phyloP scores from a whole-genome alignment of 1,284 basidiomycete genomes.

The Trichosporon sp. region DNA sequence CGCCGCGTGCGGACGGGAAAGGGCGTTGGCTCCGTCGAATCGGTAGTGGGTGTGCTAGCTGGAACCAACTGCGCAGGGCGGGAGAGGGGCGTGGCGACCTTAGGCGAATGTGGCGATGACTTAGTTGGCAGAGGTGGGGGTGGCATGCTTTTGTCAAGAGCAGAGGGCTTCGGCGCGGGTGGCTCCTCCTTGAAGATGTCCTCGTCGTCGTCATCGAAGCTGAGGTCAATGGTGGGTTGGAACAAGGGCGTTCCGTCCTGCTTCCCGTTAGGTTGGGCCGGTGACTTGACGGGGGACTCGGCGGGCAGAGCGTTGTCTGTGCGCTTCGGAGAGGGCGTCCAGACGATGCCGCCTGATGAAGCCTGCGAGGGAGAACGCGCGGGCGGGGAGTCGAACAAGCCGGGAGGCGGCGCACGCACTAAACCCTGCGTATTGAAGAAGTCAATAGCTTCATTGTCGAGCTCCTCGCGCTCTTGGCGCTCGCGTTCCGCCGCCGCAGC shows the following conservation, averaged over 20 bases:
- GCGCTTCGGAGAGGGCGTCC: slow-evolving; percentile 33
- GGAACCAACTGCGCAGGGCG: not conserved
- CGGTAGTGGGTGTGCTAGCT: not conserved
- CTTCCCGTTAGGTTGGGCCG: not conserved
- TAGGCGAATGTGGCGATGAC: not conserved
- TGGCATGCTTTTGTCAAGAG: slow-evolving; percentile 22
- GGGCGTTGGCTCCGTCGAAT: slow-evolving; percentile 19
- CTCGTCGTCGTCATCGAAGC: slow-evolving; percentile 23
- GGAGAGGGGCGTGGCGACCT: slow-evolving; percentile 13
- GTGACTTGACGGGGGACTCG: not conserved
- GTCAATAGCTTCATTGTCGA: slow-evolving; percentile 38
- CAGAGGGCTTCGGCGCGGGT: not conserved
- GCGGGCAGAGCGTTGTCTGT: not conserved
- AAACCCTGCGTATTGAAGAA: slow-evolving; percentile 46
- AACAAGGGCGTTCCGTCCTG: not conserved
- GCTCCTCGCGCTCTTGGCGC: slow-evolving; percentile 23
- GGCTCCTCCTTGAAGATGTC: slow-evolving; percentile 13
- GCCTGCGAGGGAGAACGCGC: not conserved
- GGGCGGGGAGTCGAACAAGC: not conserved
- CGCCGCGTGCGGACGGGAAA: slow-evolving; percentile 22
- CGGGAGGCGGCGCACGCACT: slow-evolving; percentile 27
- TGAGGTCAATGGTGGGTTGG: slow-evolving; percentile 36
- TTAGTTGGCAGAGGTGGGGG: slow-evolving; percentile 25
- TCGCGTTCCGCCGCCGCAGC: slow-evolving; percentile 18
- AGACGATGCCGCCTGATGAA: not conserved